Conservation (phyloP, 768 basidiomycete species). For the Tubosaeta brunneosetosa region DNA sequence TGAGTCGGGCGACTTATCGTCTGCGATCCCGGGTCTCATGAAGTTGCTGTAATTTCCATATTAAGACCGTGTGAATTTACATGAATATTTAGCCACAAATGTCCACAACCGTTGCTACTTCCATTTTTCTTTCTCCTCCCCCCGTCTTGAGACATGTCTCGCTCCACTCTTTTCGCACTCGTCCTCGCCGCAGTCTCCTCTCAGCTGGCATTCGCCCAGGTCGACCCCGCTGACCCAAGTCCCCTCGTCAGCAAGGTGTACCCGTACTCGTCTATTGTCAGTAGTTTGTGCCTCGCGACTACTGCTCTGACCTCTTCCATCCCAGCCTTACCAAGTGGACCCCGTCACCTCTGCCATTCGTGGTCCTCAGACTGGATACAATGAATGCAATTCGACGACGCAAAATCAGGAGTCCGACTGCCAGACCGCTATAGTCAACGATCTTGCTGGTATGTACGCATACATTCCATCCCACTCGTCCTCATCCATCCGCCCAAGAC, state of each 20-base stretch:
- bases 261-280: constrained; percentile 35
- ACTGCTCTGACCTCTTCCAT: not conserved
- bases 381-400: constrained; percentile 65
- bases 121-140: not conserved
- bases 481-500: constrained; percentile 42
- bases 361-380: constrained; percentile 62
- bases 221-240: constrained; percentile 40
- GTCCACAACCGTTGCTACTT: not conserved
- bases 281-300: not conserved
- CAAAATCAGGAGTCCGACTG: constrained; percentile 57
- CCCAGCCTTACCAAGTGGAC: constrained; percentile 51
- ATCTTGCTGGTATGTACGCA: constrained; percentile 32
- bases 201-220: constrained; percentile 26
- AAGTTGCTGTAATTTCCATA: constrained; percentile 15
- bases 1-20: constrained; percentile 28
- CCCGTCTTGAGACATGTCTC: constrained; percentile 40
- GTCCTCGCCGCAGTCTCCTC: constrained; percentile 30
- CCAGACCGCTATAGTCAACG: constrained; percentile 67
- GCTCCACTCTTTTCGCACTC: constrained; percentile 42
- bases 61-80: constrained; percentile 1
- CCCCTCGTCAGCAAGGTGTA: constrained; percentile 46
- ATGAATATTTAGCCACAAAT: constrained; percentile 14
- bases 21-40: constrained; percentile 26
- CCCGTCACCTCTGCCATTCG: constrained; percentile 39
- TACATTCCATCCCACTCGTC: not conserved